phyloP scores from a whole-genome alignment of 2,329 filamentous ascomycete genomes.

The Venturia effusa region DNA sequence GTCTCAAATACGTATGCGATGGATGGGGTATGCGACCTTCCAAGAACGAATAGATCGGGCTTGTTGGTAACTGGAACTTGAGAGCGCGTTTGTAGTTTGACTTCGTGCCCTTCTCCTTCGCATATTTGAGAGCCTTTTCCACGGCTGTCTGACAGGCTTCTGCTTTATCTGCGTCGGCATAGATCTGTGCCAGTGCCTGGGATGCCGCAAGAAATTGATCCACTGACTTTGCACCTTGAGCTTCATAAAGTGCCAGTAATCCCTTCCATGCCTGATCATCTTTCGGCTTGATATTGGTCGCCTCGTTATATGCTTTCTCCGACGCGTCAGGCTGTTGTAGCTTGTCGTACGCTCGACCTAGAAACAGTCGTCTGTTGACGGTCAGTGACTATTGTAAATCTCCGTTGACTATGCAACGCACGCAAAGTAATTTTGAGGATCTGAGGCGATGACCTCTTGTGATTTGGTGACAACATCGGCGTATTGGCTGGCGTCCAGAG shows the following conservation, averaged over 20 bases:
- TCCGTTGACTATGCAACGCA: constrained; percentile 31
- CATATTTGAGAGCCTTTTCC: constrained; percentile 69
- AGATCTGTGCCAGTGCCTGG: constrained; percentile 63
- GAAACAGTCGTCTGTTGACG: constrained; percentile 58
- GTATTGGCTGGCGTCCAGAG: constrained; percentile 69
- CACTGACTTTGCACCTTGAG: constrained; percentile 57
- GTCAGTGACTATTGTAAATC: neutral
- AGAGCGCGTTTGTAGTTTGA: constrained; percentile 67
- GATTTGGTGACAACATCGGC: constrained; percentile 63
- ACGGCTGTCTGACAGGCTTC: constrained; percentile 52
- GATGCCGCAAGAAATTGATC: constrained; percentile 64
- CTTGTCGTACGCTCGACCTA: constrained; percentile 77
- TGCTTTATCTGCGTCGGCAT: constrained; percentile 51
- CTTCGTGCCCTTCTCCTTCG: constrained; percentile 59
- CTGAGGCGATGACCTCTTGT: constrained; percentile 56
- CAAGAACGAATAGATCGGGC: constrained; percentile 67
- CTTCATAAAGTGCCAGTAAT: constrained; percentile 74
- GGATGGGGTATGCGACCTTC: constrained; percentile 78
- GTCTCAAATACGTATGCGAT: constrained; percentile 65
- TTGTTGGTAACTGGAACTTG: constrained; percentile 65
- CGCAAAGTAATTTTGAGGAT: constrained; percentile 74
- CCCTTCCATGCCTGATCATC: constrained; percentile 90
- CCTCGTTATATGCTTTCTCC: constrained; percentile 64
- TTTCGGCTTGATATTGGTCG: constrained; percentile 57
- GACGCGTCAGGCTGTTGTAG: constrained; percentile 59